Percentiles rank a stretch among this genome's conserved stretches.
Conservation (phyloP, 2,329 filamentous ascomycete genomes). For the Stenocarpella maydis region DNA sequence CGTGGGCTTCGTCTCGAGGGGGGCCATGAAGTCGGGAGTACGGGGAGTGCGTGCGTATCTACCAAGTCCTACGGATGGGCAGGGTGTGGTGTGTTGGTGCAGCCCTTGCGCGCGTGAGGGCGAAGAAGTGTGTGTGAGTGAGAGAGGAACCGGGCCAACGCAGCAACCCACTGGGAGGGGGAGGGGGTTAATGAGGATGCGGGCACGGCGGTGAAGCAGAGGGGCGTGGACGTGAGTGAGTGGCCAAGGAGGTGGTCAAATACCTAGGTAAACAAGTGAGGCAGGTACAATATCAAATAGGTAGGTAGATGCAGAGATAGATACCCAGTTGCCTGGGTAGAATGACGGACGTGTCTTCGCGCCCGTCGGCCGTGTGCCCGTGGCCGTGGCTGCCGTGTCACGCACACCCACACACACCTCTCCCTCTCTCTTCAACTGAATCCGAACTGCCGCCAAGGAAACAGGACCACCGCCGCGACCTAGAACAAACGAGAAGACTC, state of each 20-base stretch:
- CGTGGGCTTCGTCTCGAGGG: slow-evolving; percentile 30
- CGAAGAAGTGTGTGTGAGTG: background rate
- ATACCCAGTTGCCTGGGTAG: too few relatives aligned
- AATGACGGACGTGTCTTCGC: background rate
- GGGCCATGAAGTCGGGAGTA: slow-evolving; percentile 22
- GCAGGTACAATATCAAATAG: too few relatives aligned
- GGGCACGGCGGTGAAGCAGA: slow-evolving; percentile 9
- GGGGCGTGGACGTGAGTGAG: too few relatives aligned
- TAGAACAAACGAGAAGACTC: background rate
- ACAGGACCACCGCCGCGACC: background rate
- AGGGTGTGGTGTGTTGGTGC: background rate
- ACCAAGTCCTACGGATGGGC: background rate
- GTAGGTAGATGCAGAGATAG: too few relatives aligned
- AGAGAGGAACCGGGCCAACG: background rate
- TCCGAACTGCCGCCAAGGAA: background rate
- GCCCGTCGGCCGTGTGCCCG: background rate
- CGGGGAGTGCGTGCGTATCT: background rate
- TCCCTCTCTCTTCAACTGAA: too few relatives aligned
- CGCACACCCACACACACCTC: too few relatives aligned
- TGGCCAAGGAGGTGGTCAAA: too few relatives aligned
- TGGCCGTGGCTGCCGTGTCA: too few relatives aligned
- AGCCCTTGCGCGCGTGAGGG: background rate
- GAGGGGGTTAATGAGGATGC: background rate
- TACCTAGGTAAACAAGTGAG: background rate
- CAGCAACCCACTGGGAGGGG: background rate